A percentile compares a stretch with the other conserved stretches of the same genome.
Evolutionary conservation across 345 rosid species (phyloP).

Genomic region (Aquilaria yunnanensis): DNA sequence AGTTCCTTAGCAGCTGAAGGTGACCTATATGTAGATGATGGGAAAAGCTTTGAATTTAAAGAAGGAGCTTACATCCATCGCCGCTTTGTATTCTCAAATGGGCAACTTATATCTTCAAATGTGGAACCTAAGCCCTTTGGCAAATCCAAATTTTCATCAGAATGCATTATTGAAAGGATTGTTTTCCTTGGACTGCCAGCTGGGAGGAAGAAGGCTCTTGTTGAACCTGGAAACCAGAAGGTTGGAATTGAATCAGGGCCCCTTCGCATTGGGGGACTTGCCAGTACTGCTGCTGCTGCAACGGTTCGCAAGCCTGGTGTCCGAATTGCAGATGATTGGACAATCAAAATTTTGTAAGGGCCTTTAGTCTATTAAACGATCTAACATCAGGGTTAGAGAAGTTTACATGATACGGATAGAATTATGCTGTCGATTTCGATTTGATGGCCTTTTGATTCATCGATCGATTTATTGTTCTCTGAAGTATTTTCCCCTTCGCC

Average conservation of each 20-base stretch:
- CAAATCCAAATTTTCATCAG: slow-evolving; percentile 42
- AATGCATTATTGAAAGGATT: slow-evolving; percentile 68
- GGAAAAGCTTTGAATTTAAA: slow-evolving; percentile 67
- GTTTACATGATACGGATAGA: too few species aligned
- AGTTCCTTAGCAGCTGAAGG: slow-evolving; percentile 86
- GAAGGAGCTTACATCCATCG: slow-evolving; percentile 79
- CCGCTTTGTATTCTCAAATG: slow-evolving; percentile 60
- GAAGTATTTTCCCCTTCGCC: too few species aligned
- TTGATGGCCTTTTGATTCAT: too few species aligned
- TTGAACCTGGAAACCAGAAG: slow-evolving; percentile 64
- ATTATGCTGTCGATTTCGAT: too few species aligned
- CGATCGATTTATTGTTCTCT: too few species aligned
- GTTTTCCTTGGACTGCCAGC: slow-evolving; percentile 55
- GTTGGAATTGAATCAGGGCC: slow-evolving; percentile 65
- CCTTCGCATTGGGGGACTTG: slow-evolving; percentile 32
- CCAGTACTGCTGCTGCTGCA: slow-evolving; percentile 31
- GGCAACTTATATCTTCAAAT: slow-evolving; percentile 58
- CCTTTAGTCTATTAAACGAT: background rate
- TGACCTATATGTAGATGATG: slow-evolving; percentile 92
- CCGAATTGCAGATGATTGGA: slow-evolving; percentile 75
- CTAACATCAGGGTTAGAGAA: too few species aligned
- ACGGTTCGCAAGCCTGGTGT: slow-evolving; percentile 87
- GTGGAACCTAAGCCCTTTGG: slow-evolving; percentile 24
- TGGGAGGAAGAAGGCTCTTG: slow-evolving; percentile 44
- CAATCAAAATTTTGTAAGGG: slow-evolving; percentile 52